Conservation (phyloP, 768 basidiomycete species). For the Ramaria rubella region DNA sequence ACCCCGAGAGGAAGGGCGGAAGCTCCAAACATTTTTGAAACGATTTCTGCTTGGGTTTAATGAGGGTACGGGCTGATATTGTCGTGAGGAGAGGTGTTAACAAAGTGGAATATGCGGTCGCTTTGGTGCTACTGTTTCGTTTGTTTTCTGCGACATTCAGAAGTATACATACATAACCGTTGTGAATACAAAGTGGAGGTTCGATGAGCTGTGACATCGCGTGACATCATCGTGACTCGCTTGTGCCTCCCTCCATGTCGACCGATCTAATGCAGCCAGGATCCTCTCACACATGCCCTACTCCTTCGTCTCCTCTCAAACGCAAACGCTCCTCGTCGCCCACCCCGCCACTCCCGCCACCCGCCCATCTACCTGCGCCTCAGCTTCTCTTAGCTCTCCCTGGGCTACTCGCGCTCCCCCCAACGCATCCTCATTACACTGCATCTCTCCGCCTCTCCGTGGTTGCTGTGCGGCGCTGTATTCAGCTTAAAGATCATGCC, state of each 20-base stretch:
- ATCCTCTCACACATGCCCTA: not conserved
- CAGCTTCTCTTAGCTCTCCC: conserved; percentile 59
- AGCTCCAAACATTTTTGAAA: no score
- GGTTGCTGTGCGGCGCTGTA: conserved; percentile 49
- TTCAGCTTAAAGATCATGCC: conserved; percentile 25
- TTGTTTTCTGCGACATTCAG: no score
- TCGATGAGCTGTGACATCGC: conserved; percentile 3
- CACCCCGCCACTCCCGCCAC: not conserved
- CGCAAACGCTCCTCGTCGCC: not conserved
- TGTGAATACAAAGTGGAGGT: no score
- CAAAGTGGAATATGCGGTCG: no score
- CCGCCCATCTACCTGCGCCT: conserved; percentile 31
- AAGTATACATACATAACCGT: no score
- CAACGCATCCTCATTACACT: conserved; percentile 49
- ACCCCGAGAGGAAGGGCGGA: conserved; percentile 26
- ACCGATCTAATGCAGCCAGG: not conserved
- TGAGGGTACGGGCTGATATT: no score
- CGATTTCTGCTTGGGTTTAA: no score
- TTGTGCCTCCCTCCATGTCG: not conserved
- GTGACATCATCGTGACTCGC: not conserved
- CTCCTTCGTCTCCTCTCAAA: not conserved
- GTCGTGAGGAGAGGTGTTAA: no score
- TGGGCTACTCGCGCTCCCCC: conserved; percentile 53
- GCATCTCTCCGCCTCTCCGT: conserved; percentile 52
- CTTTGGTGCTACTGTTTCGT: no score